Evolutionary conservation across 2,329 filamentous ascomycete genomes (phyloP).

Genomic region (Alternaria arborescens): DNA sequence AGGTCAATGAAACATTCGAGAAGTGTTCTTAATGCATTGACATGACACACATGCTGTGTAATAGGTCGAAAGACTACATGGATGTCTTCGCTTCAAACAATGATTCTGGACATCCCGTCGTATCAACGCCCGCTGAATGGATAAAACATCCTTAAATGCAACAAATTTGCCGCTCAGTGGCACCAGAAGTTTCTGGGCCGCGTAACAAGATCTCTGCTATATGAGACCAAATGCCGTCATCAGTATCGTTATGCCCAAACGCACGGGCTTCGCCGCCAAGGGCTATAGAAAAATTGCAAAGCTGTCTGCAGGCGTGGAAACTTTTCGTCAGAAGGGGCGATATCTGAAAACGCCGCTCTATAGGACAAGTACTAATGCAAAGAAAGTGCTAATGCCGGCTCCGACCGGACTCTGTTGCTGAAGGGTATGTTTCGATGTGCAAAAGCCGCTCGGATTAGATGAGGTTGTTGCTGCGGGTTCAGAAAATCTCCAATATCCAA

Average conservation of each 20-base stretch:
- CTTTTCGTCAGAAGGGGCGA: slow-evolving; percentile 20
- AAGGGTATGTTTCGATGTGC: slow-evolving; percentile 4
- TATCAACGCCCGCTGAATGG: slow-evolving; percentile 16
- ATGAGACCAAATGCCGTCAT: slow-evolving; percentile 21
- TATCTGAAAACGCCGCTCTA: slow-evolving; percentile 7
- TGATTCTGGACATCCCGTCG: slow-evolving; percentile 13
- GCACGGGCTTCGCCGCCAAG: slow-evolving; percentile 9
- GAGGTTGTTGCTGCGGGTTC: background rate
- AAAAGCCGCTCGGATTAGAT: slow-evolving; percentile 10
- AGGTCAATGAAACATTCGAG: background rate
- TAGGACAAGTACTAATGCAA: background rate
- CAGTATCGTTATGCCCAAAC: slow-evolving; percentile 23
- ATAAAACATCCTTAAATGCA: slow-evolving; percentile 29
- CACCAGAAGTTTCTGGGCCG: slow-evolving; percentile 3
- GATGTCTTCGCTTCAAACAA: slow-evolving; percentile 10
- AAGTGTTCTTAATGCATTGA: slow-evolving; percentile 5
- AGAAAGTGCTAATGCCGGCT: slow-evolving; percentile 10
- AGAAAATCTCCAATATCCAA: background rate
- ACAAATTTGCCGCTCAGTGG: slow-evolving; percentile 13
- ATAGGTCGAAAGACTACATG: slow-evolving; percentile 12
- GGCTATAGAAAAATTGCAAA: slow-evolving; percentile 14
- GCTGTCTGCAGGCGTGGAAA: slow-evolving; percentile 17
- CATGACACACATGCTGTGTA: slow-evolving; percentile 12
- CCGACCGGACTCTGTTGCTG: background rate
- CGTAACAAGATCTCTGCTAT: slow-evolving; percentile 2